A percentile compares a stretch with the other conserved stretches of the same genome.
These are phyloP conservation scores for Oxytropis ochrocephala DNA, from an alignment of 306 rosid species.

Conservation along the genomic window DNA sequence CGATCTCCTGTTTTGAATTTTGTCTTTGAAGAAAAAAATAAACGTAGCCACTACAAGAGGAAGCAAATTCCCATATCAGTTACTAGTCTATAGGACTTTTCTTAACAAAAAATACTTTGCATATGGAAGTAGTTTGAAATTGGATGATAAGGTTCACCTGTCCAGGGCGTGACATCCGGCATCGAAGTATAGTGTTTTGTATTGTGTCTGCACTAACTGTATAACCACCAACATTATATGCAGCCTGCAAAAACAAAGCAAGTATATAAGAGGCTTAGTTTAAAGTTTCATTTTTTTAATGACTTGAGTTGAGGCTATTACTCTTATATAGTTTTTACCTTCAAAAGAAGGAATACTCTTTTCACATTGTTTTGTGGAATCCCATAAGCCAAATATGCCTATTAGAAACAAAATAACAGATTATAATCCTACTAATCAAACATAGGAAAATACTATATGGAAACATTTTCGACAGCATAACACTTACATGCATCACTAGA, in stretches of 20 bases:
- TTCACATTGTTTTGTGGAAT: conserved; percentile 86
- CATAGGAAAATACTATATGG: not conserved
- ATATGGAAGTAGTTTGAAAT: not conserved
- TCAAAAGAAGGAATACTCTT: conserved; percentile 68
- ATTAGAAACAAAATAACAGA: conserved; percentile 22
- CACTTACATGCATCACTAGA: conserved; percentile 91
- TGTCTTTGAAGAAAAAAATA: conserved; percentile 55
- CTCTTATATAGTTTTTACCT: conserved; percentile 54
- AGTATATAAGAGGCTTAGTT: not conserved
- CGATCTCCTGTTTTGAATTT: conserved; percentile 72
- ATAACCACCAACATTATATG: conserved; percentile 88
- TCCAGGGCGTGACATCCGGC: conserved; percentile 86
- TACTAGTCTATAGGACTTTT: not conserved
- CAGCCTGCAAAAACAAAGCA: conserved; percentile 63
- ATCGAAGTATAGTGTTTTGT: conserved; percentile 75
- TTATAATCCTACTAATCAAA: conserved; percentile 4
- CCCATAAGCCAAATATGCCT: conserved; percentile 98
- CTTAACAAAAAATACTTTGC: not conserved
- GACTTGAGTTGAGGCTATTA: not conserved
- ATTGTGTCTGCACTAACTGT: conserved; percentile 82
- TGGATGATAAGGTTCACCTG: conserved; percentile 45
- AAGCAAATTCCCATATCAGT: not conserved
- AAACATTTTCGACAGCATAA: not conserved
- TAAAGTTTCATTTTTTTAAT: not conserved
- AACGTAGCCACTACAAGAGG: conserved; percentile 75